Percentiles rank a stretch among this genome's conserved stretches.
Evolutionary conservation across 306 rosid genomes (phyloP).

Genomic region (Vachellia collinsii): DNA sequence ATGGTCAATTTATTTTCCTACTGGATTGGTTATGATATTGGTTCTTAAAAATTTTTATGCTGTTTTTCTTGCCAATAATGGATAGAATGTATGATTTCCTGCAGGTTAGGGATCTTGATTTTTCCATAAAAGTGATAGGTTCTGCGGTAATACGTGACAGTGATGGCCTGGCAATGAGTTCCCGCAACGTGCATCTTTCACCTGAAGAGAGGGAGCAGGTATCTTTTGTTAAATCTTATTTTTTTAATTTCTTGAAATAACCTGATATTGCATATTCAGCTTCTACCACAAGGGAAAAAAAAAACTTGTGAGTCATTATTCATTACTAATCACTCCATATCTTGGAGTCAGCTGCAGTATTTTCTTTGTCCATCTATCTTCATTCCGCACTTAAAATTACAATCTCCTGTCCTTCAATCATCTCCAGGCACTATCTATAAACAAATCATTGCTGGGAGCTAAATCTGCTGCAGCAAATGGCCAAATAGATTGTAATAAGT

Average conservation of each 20-base stretch:
- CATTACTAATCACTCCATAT: slow-evolving; percentile 1
- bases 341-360: slow-evolving; percentile 9
- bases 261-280: slow-evolving; percentile 18
- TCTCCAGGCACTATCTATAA: slow-evolving; percentile 77
- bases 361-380: slow-evolving; percentile 20
- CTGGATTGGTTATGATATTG: neutral
- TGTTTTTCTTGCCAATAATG: slow-evolving; percentile 19
- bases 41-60: neutral
- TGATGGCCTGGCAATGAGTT: slow-evolving; percentile 95
- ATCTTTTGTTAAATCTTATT: neutral
- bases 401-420: slow-evolving; percentile 24
- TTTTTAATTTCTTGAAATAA: neutral
- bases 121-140: slow-evolving; percentile 69
- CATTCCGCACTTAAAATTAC: neutral
- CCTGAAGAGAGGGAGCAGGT: slow-evolving; percentile 82
- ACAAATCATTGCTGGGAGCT: slow-evolving; percentile 69
- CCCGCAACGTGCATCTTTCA: slow-evolving; percentile 85
- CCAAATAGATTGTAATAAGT: slow-evolving; percentile 52
- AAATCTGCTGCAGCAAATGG: slow-evolving; percentile 70
- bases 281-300: neutral
- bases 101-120: slow-evolving; percentile 95
- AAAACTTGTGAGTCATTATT: slow-evolving; percentile 22
- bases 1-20: neutral
- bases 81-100: slow-evolving; percentile 27
- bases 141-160: slow-evolving; percentile 66